A percentile compares a stretch with the other conserved stretches of the same genome.
These are phyloP conservation scores for Carex parvula DNA, from an alignment of 176 grass and related monocot species.

Conservation along the genomic window DNA sequence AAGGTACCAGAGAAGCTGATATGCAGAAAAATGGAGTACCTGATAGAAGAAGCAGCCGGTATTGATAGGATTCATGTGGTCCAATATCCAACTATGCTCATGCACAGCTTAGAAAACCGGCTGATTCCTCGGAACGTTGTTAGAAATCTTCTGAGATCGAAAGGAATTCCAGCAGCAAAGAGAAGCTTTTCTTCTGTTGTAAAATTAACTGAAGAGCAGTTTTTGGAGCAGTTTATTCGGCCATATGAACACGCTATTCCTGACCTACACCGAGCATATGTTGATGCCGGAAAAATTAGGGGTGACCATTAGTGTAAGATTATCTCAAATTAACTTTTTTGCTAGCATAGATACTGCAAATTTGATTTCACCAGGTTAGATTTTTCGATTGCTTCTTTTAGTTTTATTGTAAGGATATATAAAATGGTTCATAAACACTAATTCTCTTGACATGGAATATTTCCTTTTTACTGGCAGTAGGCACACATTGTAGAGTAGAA, in stretches of 20 bases:
- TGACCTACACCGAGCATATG: not conserved
- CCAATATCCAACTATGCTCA: slow-evolving; percentile 29
- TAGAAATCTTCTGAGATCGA: slow-evolving; percentile 16
- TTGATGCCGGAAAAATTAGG: too few species aligned
- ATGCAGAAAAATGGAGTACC: slow-evolving; percentile 51
- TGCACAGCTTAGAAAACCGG: slow-evolving; percentile 44
- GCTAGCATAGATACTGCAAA: not conserved
- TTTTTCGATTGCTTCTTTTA: not conserved
- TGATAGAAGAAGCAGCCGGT: not conserved
- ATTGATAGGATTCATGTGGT: slow-evolving; percentile 15
- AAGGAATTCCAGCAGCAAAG: not conserved
- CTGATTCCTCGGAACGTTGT: slow-evolving; percentile 38
- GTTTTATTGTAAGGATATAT: not conserved
- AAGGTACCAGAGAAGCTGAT: slow-evolving; percentile 7
- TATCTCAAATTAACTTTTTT: too few species aligned
- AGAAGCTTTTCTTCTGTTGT: not conserved
- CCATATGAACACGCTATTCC: slow-evolving; percentile 28
- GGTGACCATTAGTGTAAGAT: too few species aligned
- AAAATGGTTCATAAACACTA: not conserved
- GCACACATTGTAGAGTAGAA: not conserved
- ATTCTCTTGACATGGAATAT: not conserved
- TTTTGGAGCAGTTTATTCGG: slow-evolving; percentile 32
- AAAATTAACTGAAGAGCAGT: slow-evolving; percentile 1
- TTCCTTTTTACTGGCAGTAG: not conserved
- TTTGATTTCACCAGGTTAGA: not conserved